These are phyloP conservation scores for Mucor velutinosus DNA, from an alignment of 371 early-diverging fungal genomes.

Conservation along the genomic window DNA sequence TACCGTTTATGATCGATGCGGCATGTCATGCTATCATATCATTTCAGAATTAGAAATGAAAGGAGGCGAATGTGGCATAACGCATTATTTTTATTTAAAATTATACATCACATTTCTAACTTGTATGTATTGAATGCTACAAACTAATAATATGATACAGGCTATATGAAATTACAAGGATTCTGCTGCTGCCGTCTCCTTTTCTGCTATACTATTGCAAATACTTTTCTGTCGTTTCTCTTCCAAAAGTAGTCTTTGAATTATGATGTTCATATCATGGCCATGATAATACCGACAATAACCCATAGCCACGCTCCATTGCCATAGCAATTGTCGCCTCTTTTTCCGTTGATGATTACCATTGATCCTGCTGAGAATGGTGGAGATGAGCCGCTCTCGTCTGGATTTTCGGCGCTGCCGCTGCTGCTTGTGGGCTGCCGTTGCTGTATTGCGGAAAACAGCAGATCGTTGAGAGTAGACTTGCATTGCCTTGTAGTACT, in stretches of 20 bases:
- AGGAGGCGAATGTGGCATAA: too few relatives aligned
- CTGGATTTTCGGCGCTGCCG: neutral
- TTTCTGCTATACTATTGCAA: neutral
- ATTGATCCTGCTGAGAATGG: neutral
- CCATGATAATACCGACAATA: constrained; percentile 24
- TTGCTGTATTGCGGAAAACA: neutral
- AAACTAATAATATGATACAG: neutral
- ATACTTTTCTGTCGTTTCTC: neutral
- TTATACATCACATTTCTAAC: too few relatives aligned
- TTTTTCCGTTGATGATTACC: constrained; percentile 4
- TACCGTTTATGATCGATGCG: too few relatives aligned
- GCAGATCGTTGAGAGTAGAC: neutral
- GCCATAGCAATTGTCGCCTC: constrained; percentile 10
- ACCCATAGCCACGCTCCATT: constrained; percentile 27
- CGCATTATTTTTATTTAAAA: too few relatives aligned
- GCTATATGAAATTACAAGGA: too few relatives aligned
- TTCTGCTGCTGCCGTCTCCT: neutral
- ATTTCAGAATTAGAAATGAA: too few relatives aligned
- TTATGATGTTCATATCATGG: constrained; percentile 6
- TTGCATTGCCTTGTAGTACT: neutral
- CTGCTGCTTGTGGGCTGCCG: neutral
- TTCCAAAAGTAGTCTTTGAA: constrained; percentile 8
- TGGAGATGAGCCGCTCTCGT: neutral
- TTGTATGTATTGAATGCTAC: too few relatives aligned
- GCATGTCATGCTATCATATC: too few relatives aligned